Evolutionary conservation across 345 rosid species (phyloP).

Genomic region (Populus davidiana): DNA sequence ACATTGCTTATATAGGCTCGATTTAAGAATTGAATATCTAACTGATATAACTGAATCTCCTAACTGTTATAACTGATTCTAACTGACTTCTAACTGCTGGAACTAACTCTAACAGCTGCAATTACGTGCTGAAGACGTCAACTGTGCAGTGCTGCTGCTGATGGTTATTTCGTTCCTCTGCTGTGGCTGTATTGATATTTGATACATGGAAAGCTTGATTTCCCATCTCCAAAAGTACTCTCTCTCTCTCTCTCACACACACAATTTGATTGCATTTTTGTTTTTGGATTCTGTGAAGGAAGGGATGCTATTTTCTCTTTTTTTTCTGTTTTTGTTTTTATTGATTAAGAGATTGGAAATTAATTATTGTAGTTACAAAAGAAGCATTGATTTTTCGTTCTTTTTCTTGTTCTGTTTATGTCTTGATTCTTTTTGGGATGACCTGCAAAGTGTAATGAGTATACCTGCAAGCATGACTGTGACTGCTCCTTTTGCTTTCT

Average conservation of each 20-base stretch:
- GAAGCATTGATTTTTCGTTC: background rate
- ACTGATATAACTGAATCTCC: no score
- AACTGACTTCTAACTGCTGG: no score
- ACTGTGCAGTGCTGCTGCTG: no score
- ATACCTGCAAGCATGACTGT: conserved; percentile 25
- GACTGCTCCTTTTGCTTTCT: conserved; percentile 30
- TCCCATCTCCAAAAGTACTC: conserved; percentile 25
- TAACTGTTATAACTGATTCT: no score
- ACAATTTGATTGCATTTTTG: background rate
- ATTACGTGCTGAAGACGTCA: no score
- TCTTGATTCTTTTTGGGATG: conserved; percentile 2
- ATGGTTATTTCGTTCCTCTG: no score
- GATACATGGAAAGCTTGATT: conserved; percentile 15
- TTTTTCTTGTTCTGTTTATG: background rate
- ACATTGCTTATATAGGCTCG: no score
- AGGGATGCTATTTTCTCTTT: background rate
- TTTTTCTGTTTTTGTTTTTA: background rate
- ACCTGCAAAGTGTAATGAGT: conserved; percentile 31
- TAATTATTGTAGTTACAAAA: background rate
- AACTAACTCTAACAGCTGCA: no score
- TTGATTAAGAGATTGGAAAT: background rate
- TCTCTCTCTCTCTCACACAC: background rate
- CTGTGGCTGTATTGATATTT: no score
- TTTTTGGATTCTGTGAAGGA: background rate
- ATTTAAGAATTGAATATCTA: no score